Evolutionary conservation across 345 rosid species (phyloP).

Genomic region (Lagerstroemia speciosa): DNA sequence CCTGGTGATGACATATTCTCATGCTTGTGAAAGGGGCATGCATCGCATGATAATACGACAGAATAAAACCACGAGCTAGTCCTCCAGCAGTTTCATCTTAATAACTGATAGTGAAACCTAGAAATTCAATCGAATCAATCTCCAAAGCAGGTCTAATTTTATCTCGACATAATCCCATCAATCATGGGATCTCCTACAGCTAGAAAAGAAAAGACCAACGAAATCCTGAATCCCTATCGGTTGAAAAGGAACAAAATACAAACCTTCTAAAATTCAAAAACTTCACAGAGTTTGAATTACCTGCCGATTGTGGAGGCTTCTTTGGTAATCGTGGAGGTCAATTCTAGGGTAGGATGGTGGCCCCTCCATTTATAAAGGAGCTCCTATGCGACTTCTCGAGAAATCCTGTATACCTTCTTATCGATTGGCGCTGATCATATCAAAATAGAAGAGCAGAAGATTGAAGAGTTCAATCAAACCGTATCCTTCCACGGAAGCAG

Average conservation of each 20-base stretch:
- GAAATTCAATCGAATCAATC: not conserved
- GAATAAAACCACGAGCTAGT: no score
- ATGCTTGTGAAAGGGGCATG: no score
- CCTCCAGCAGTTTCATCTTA: no score
- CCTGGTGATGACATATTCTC: no score
- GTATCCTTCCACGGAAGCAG: no score
- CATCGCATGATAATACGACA: no score
- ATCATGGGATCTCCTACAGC: not conserved
- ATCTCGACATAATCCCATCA: no score
- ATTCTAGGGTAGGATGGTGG: slow-evolving; percentile 5
- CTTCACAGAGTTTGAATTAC: not conserved
- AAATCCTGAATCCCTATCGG: no score
- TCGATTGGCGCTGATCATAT: not conserved
- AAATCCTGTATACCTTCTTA: not conserved
- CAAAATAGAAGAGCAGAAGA: not conserved
- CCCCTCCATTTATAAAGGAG: not conserved
- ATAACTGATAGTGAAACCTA: not conserved
- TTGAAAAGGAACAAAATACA: no score
- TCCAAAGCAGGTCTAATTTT: not conserved
- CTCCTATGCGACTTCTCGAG: not conserved
- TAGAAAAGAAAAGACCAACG: no score
- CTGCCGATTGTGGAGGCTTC: not conserved
- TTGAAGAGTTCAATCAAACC: not conserved
- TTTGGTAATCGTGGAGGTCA: slow-evolving; percentile 7
- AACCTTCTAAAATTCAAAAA: no score